These are phyloP conservation scores for Epichloe uncinata DNA, from an alignment of 2,329 filamentous ascomycete genomes.

Conservation along the genomic window DNA sequence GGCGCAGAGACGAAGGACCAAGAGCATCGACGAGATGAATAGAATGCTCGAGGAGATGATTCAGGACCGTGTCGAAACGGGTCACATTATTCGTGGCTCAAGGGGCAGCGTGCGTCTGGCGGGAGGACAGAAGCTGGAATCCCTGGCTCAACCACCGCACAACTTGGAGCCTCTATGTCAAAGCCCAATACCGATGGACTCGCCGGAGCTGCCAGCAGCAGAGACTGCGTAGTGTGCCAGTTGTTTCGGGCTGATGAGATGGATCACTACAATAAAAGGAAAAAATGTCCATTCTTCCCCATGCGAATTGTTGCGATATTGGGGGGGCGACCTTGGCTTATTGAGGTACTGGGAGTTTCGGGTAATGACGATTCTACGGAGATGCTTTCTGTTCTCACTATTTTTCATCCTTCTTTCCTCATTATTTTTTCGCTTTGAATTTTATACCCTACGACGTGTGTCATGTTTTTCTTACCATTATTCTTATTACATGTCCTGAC, in stretches of 20 bases:
- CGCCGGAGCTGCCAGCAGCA: slow-evolving; percentile 12
- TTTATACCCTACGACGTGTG: slow-evolving; percentile 7
- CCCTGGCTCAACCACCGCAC: slow-evolving; percentile 19
- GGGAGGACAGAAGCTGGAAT: slow-evolving; percentile 28
- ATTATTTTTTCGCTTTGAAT: not conserved
- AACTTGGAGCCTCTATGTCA: slow-evolving; percentile 27
- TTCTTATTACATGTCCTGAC: not conserved
- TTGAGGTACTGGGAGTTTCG: slow-evolving; percentile 7
- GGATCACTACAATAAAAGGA: not conserved
- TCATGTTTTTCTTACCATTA: not conserved
- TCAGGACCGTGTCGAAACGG: slow-evolving; percentile 68
- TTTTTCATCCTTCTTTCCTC: not conserved
- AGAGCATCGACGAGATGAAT: slow-evolving; percentile 84
- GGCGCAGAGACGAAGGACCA: slow-evolving; percentile 37
- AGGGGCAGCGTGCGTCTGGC: slow-evolving; percentile 54
- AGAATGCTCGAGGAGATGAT: slow-evolving; percentile 95
- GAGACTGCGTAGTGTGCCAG: slow-evolving; percentile 12
- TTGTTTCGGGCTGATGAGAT: not conserved
- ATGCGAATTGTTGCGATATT: not conserved
- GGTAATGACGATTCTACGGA: slow-evolving; percentile 4
- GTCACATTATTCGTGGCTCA: slow-evolving; percentile 52
- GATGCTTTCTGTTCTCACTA: slow-evolving; percentile 1
- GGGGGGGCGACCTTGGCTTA: not conserved
- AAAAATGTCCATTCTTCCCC: no score
- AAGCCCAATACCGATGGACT: slow-evolving; percentile 18